A percentile compares a stretch with the other conserved stretches of the same genome.
Evolutionary conservation across 2,329 filamentous ascomycete species (phyloP).

Genomic region (Fusarium keratoplasticum): DNA sequence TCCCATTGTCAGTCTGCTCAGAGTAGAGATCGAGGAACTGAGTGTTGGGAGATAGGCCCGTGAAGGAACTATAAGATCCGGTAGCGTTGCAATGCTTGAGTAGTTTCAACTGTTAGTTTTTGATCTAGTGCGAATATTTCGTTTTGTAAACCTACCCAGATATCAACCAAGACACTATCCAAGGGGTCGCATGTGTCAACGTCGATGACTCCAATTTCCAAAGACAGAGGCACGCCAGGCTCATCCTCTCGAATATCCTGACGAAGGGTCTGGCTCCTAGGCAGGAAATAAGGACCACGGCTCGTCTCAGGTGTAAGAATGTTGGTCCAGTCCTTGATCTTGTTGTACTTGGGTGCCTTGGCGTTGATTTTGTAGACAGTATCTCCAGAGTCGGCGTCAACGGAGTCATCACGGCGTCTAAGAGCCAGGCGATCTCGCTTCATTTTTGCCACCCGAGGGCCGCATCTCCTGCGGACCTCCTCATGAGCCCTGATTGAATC

Average conservation of each 20-base stretch:
- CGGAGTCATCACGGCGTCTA: background rate
- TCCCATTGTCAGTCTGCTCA: background rate
- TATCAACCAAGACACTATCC: background rate
- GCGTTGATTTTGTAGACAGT: constrained; percentile 8
- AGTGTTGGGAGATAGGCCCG: background rate
- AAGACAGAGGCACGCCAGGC: constrained; percentile 11
- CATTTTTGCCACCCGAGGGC: background rate
- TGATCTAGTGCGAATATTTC: background rate
- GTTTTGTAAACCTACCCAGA: background rate
- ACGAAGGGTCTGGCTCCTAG: constrained; percentile 13
- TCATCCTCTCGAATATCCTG: constrained; percentile 18
- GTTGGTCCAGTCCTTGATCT: constrained; percentile 15
- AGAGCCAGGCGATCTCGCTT: background rate
- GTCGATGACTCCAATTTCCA: constrained; percentile 1
- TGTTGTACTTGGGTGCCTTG: constrained; percentile 10
- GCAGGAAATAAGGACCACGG: constrained; percentile 13
- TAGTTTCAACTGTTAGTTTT: background rate
- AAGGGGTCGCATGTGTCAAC: background rate
- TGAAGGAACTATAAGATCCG: background rate
- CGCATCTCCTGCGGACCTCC: background rate
- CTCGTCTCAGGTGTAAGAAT: constrained; percentile 15
- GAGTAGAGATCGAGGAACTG: background rate
- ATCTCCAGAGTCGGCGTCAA: background rate
- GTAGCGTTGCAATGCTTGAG: background rate
- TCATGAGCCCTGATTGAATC: background rate